phyloP scores from a whole-genome alignment of 192 early-diverging fungal species.

The Chytriomyces sp. region DNA sequence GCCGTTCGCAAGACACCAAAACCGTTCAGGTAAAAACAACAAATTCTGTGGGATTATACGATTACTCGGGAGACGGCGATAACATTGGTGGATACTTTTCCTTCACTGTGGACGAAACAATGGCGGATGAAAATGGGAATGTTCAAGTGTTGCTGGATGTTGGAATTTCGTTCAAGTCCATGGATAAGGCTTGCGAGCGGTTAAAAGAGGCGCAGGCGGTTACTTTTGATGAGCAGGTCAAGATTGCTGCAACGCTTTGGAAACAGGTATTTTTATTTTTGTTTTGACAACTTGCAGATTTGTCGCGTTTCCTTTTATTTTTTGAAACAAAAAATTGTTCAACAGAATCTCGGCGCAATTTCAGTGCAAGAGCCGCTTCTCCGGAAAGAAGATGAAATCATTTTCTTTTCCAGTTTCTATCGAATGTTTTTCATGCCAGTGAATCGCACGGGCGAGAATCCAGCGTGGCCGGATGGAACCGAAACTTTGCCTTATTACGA shows the following conservation, averaged over 20 bases:
- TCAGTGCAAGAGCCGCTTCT: not conserved
- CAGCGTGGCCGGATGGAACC: constrained; percentile 20
- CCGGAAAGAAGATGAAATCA: not conserved
- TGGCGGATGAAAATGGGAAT: not conserved
- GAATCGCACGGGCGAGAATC: constrained; percentile 45
- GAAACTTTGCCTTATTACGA: constrained; percentile 36
- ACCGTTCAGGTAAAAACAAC: not conserved
- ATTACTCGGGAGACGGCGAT: not conserved
- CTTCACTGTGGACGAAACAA: not conserved
- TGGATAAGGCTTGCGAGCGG: constrained; percentile 31
- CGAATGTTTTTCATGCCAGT: constrained; percentile 42
- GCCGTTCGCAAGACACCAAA: too few species aligned
- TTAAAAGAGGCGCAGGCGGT: constrained; percentile 20
- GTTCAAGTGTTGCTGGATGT: constrained; percentile 10
- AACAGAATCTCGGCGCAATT: not conserved
- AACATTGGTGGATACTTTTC: constrained; percentile 2
- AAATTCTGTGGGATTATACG: not conserved
- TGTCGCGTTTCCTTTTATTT: too few species aligned
- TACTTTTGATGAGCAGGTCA: not conserved
- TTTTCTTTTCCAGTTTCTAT: constrained; percentile 38
- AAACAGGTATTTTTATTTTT: not conserved
- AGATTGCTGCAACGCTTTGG: not conserved
- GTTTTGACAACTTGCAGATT: too few species aligned
- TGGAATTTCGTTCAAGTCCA: constrained; percentile 39
- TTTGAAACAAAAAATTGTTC: not conserved